These are phyloP conservation scores for Mollisia scopiformis DNA, from an alignment of 2,329 filamentous ascomycete species.

Conservation along the genomic window DNA sequence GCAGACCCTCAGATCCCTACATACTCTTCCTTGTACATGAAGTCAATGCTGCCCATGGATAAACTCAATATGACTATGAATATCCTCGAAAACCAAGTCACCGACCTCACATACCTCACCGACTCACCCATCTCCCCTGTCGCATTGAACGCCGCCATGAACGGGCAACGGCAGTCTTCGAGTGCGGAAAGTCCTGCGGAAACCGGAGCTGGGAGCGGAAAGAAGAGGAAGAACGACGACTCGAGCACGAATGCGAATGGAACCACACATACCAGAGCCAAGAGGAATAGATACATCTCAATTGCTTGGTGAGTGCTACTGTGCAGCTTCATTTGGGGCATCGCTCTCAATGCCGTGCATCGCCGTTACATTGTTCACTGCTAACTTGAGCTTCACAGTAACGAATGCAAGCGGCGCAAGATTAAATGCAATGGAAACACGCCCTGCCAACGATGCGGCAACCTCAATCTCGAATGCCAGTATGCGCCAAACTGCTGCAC, in stretches of 20 bases:
- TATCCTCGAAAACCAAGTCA: conserved; percentile 37
- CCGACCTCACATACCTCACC: conserved; percentile 36
- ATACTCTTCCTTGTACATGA: too few species aligned
- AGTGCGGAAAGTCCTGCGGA: conserved; percentile 37
- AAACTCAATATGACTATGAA: conserved; percentile 37
- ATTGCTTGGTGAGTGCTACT: conserved; percentile 37
- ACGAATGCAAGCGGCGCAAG: conserved; percentile 76
- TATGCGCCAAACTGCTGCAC: conserved; percentile 70
- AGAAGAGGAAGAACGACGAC: conserved; percentile 36
- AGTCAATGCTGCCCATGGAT: too few species aligned
- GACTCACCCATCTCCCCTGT: conserved; percentile 32
- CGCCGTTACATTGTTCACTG: background rate
- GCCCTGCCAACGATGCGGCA: conserved; percentile 69
- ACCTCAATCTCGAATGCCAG: conserved; percentile 66
- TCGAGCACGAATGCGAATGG: conserved; percentile 19
- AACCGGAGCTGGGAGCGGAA: conserved; percentile 31
- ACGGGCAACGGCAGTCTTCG: conserved; percentile 26
- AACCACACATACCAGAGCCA: conserved; percentile 35
- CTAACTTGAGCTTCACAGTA: conserved; percentile 43
- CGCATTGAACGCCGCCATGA: conserved; percentile 28
- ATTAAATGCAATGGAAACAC: conserved; percentile 75
- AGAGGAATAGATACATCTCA: conserved; percentile 40
- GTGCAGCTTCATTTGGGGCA: background rate
- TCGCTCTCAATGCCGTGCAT: background rate
- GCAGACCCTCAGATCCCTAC: background rate